Percentiles rank a stretch among this genome's conserved stretches.
These are phyloP conservation scores for Brassica cretica DNA, from an alignment of 345 rosid species.

Conservation along the genomic window DNA sequence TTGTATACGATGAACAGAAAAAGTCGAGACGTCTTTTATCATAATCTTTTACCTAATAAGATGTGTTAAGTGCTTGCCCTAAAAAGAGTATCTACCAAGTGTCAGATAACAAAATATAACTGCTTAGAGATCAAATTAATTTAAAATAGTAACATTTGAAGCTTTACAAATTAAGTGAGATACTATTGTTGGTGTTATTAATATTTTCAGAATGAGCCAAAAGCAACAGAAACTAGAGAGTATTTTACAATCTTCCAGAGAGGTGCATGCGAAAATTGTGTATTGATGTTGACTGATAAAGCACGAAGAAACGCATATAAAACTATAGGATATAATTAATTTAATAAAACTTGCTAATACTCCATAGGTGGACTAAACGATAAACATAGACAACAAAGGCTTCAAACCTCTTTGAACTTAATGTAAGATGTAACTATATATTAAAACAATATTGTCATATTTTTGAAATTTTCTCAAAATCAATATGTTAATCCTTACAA, in stretches of 20 bases:
- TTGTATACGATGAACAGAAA: background rate
- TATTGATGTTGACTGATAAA: slow-evolving; percentile 32
- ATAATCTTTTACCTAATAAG: slow-evolving; percentile 6
- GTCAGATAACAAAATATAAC: background rate
- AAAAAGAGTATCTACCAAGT: background rate
- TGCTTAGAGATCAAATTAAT: background rate
- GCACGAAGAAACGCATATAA: background rate
- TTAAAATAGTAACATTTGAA: background rate
- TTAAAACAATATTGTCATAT: too few relatives aligned
- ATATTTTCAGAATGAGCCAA: slow-evolving; percentile 12
- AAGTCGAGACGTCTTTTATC: background rate
- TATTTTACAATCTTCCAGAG: slow-evolving; percentile 3
- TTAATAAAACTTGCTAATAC: too few relatives aligned
- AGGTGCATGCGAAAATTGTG: slow-evolving; percentile 23
- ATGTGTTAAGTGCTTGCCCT: background rate
- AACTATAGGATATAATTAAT: background rate
- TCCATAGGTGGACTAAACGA: too few relatives aligned
- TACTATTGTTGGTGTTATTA: slow-evolving; percentile 8
- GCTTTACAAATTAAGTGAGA: slow-evolving; percentile 1
- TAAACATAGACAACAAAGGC: too few relatives aligned
- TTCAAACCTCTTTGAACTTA: too few relatives aligned
- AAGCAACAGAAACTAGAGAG: background rate
- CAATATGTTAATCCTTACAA: too few relatives aligned
- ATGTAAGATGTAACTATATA: too few relatives aligned
- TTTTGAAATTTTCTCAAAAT: too few relatives aligned